Conservation (phyloP, 2,329 filamentous ascomycete genomes). For the Colletotrichum higginsianum region DNA sequence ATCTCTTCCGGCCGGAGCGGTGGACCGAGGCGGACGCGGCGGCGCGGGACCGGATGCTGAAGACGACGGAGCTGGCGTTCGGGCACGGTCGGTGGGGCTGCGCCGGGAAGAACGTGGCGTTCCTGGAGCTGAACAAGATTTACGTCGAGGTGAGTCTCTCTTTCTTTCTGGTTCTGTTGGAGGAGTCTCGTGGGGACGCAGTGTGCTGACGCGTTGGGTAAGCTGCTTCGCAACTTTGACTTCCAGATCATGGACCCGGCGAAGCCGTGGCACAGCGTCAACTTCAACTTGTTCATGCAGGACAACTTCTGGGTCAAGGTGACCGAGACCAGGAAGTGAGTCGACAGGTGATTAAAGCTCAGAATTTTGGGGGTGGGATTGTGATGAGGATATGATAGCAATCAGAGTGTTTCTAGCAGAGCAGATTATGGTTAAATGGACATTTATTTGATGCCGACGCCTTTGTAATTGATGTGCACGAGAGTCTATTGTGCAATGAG, state of each 20-base stretch:
- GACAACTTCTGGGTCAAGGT: conserved; percentile 45
- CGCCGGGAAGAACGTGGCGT: conserved; percentile 56
- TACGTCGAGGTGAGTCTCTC: conserved; percentile 56
- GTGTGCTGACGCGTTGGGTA: not conserved
- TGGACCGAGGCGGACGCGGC: conserved; percentile 59
- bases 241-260: conserved; percentile 47
- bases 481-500: too few relatives aligned
- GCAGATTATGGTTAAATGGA: too few relatives aligned
- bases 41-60: conserved; percentile 42
- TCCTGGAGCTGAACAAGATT: conserved; percentile 61
- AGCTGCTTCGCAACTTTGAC: conserved; percentile 49
- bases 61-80: conserved; percentile 54
- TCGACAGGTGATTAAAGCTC: not conserved
- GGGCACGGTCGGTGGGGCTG: conserved; percentile 52
- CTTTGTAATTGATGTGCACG: too few relatives aligned
- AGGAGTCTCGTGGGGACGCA: too few relatives aligned
- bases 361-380: too few relatives aligned
- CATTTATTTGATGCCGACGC: too few relatives aligned
- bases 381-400: not conserved
- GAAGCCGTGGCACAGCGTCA: conserved; percentile 50
- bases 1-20: conserved; percentile 62
- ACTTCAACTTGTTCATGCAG: conserved; percentile 49
- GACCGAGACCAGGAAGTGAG: conserved; percentile 14
- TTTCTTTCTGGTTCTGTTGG: not conserved
- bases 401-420: too few relatives aligned